Evolutionary conservation across 2,329 filamentous ascomycete species (phyloP), one percentile per base, ranked within the genome.

Genomic region (Botrytis porri): DNA sequence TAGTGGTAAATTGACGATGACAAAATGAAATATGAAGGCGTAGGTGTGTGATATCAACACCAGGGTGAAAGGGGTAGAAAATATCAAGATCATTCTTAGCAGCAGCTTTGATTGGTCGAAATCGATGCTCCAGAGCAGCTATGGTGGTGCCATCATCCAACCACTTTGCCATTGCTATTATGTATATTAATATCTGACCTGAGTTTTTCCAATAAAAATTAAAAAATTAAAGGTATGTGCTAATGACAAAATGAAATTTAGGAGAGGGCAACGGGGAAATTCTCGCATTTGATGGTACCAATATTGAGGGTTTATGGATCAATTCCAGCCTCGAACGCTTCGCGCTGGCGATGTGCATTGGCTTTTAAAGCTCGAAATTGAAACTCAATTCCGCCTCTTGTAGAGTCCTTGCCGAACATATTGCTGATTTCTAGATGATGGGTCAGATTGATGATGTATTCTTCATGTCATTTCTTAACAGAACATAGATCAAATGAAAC

Each of bases 311-410:
- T 65, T 43, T 75, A 71, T n/a, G 88, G 85, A 76, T 87, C 84
- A 61, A 83, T 81, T 39, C 85, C 85, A 1, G 81, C 79, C 35
- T 82, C 80, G n/a, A 84, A 83, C 4, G 84, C 84, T 4, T 82
- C 77, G 60, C 83, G 82, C 62, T 89, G 84, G 3, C 80, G 81
- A 57, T 86, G 84, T 43, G 85, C 88, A 43, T 88, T 83, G 51
- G 82, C 83, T 80, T 88, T 89, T 81, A 90, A 85, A 37, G 79
- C 74, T 1, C 88, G 85, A 77, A 90, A 89, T 77, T 90, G 88
- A 78, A 88, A 90, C 76, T 86, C 84, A n/a, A 90, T 85, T 14
- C 88, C 88, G 32, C 84, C 84, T 0, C 83, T 79, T 0, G 88
- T 90, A 5, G 86, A 88, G 73, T 88, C 87, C 1, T n/a, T 72